Conservation (phyloP, 1,284 basidiomycete genomes). For the Pterulicium gracile region DNA sequence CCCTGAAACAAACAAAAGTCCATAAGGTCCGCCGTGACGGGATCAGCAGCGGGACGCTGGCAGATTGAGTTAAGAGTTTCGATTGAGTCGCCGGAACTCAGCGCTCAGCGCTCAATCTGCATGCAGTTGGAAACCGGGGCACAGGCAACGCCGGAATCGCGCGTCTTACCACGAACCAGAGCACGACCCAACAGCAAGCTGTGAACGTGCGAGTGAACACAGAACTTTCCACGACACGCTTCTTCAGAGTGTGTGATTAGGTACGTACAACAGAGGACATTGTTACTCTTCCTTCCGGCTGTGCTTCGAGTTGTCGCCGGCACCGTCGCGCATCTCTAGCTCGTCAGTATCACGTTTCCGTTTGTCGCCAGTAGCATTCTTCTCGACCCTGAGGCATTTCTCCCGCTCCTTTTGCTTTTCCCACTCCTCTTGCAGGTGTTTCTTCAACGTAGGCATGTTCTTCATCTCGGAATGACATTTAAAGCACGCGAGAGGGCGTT, state of each 20-base stretch:
- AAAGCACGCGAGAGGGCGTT: slow-evolving; percentile 60
- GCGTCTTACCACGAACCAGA: neutral
- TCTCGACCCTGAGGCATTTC: slow-evolving; percentile 24
- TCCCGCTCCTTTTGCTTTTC: slow-evolving; percentile 29
- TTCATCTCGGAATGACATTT: slow-evolving; percentile 49
- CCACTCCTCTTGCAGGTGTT: slow-evolving; percentile 59
- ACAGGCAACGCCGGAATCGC: too few species aligned
- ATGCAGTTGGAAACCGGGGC: too few species aligned
- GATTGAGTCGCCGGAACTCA: slow-evolving; percentile 18
- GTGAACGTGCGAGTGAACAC: too few species aligned
- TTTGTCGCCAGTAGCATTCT: slow-evolving; percentile 17
- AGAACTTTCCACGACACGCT: too few species aligned
- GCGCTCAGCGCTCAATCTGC: too few species aligned
- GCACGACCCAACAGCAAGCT: too few species aligned
- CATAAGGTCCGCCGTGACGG: too few species aligned
- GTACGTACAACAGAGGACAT: neutral
- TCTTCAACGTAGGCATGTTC: slow-evolving; percentile 72
- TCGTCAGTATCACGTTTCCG: slow-evolving; percentile 4
- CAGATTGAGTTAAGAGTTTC: too few species aligned
- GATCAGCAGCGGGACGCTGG: too few species aligned
- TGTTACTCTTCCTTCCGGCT: slow-evolving; percentile 6
- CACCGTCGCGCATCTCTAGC: slow-evolving; percentile 4
- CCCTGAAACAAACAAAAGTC: too few species aligned
- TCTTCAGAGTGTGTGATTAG: too few species aligned
- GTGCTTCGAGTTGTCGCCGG: neutral